Base-by-base conservation (phyloP, 495 filamentous ascomycete genomes). In the Penicillium malachiteum region DNA sequence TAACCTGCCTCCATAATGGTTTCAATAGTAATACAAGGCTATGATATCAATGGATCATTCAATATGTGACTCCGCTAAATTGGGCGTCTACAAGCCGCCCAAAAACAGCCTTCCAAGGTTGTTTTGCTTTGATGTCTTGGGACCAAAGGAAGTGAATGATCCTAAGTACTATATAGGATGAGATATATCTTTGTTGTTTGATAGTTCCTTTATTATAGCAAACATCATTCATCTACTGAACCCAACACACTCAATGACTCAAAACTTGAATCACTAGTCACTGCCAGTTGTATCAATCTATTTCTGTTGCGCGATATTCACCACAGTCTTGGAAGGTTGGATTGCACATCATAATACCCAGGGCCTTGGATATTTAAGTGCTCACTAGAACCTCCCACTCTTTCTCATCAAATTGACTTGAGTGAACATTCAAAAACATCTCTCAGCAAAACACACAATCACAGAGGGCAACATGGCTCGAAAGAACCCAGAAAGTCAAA, bases 341-440 rank as follows among this genome's bases (percentile, higher is more conserved):
- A 4, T 4, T 26, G n/a, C n/a, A n/a, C n/a, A n/a, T n/a, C n/a
- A n/a, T n/a, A n/a, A n/a, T n/a, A n/a, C 21, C 21, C 21, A 26
- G 21, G 1, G 21, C 21, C 4, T 26, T 26, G 21, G 4, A 26
- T 26, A 26, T 26, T 26, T 26, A 26, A 26, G 21, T 26, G 21
- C 4, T 26, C 21, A 26, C 21, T 4, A 26, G 21, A 26, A 4
- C 55, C 57, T 9, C 33, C 55, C 44, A 58, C 3, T 64, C 62
- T 4, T 64, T 60, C 44, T 58, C 62, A 9, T 46, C 54, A 31
- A 59, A 39, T 16, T 16, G 39, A 38, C 37, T 37, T 12, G 44
- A 48, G 16, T 26, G 37, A 26, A 31, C n/a, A 39, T 11, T 14
- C 13, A 16, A 13, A 43, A 18, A 16, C 40, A 43, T 14, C 40